Percentiles rank a stretch among this genome's conserved stretches.
Evolutionary conservation across 2,329 filamentous ascomycete genomes (phyloP).

Genomic region (Fusarium sp.): DNA sequence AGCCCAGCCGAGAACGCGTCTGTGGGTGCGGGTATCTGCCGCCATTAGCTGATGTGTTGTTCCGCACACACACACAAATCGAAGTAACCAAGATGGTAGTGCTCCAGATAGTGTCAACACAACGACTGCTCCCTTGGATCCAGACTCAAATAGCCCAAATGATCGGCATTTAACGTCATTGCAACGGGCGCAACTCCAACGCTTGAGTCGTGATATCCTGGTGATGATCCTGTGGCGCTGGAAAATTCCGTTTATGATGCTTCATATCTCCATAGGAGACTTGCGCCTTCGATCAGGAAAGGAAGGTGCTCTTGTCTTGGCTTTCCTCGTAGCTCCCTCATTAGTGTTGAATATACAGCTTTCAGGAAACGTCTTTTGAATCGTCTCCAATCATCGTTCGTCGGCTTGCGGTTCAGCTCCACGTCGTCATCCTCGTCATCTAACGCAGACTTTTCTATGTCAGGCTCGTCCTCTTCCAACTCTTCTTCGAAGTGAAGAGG

Average conservation of each 20-base stretch:
- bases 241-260: slow-evolving; percentile 10
- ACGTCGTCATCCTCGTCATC: slow-evolving; percentile 19
- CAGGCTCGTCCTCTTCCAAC: slow-evolving; percentile 1
- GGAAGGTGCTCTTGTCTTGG: not conserved
- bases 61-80: not conserved
- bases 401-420: slow-evolving; percentile 27
- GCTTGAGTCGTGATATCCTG: not conserved
- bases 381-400: slow-evolving; percentile 35
- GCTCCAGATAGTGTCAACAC: slow-evolving; percentile 5
- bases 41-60: not conserved
- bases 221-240: not conserved
- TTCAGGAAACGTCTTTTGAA: slow-evolving; percentile 32
- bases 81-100: not conserved
- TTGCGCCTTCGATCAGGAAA: slow-evolving; percentile 27
- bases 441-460: not conserved
- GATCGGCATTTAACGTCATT: not conserved
- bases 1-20: not conserved
- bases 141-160: not conserved
- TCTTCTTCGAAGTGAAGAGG: slow-evolving; percentile 19
- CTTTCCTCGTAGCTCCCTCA: slow-evolving; percentile 3
- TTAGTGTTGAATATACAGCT: slow-evolving; percentile 18
- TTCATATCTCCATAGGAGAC: slow-evolving; percentile 28
- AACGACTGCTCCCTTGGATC: not conserved
- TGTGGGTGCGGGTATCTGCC: not conserved
- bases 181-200: not conserved